These are phyloP conservation scores for Fomitopsis pinicola DNA, from an alignment of 1,284 basidiomycete species.

Conservation along the genomic window DNA sequence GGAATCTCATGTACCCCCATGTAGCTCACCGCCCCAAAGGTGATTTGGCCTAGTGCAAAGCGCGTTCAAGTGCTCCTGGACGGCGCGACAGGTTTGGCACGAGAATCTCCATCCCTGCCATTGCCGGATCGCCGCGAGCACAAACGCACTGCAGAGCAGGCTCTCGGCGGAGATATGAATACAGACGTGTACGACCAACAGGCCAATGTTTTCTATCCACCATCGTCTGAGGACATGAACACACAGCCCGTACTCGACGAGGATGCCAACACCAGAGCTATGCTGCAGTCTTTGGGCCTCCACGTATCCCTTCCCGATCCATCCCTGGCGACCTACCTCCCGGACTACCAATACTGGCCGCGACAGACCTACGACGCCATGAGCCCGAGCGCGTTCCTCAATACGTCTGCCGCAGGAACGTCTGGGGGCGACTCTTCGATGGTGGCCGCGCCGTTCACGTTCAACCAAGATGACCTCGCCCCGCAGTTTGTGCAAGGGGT, in stretches of 20 bases:
- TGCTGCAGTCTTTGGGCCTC: constrained; percentile 69
- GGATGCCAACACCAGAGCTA: constrained; percentile 53
- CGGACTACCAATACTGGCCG: constrained; percentile 77
- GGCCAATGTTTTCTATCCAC: constrained; percentile 2
- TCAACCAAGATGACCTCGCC: constrained; percentile 22
- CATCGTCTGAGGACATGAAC: constrained; percentile 1
- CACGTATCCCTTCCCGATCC: constrained; percentile 56
- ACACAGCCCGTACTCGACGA: constrained; percentile 38
- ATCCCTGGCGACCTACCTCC: constrained; percentile 53
- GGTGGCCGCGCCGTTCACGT: constrained; percentile 23
- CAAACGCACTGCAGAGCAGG: constrained; percentile 64
- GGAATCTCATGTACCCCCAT: constrained; percentile 7
- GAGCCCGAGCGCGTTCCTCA: constrained; percentile 14
- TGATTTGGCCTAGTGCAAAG: constrained; percentile 69
- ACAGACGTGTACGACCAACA: constrained; percentile 40
- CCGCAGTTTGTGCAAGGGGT: constrained; percentile 19
- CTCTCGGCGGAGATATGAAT: constrained; percentile 53
- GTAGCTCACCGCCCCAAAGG: constrained; percentile 34
- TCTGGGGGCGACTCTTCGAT: neutral
- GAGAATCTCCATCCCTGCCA: constrained; percentile 26
- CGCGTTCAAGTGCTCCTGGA: constrained; percentile 68
- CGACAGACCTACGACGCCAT: constrained; percentile 25
- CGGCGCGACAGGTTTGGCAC: constrained; percentile 56
- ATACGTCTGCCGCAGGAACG: constrained; percentile 10
- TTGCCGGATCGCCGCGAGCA: constrained; percentile 27